These are phyloP conservation scores for Dissoconium aciculare DNA, from an alignment of 2,329 filamentous ascomycete species.

Conservation along the genomic window DNA sequence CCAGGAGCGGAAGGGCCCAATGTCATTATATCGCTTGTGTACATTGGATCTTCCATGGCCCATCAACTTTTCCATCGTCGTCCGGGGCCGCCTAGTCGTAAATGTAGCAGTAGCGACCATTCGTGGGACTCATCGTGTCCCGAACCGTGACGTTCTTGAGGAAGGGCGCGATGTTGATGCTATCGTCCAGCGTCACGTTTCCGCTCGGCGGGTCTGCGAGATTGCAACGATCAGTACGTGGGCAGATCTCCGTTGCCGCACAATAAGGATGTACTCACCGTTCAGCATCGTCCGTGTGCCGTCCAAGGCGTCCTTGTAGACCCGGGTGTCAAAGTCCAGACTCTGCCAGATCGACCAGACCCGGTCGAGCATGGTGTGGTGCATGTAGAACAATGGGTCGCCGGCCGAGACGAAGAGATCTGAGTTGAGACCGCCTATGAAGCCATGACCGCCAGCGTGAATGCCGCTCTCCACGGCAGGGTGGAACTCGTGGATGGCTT, in stretches of 20 bases:
- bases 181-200: slow-evolving; percentile 11
- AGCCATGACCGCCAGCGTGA: slow-evolving; percentile 35
- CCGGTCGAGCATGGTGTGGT: slow-evolving; percentile 32
- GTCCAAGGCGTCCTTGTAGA: slow-evolving; percentile 1
- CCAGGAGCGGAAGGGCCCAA: too few relatives aligned
- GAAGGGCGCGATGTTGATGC: slow-evolving; percentile 9
- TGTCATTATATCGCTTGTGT: too few relatives aligned
- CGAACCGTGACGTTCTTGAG: slow-evolving; percentile 6
- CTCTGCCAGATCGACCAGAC: slow-evolving; percentile 39
- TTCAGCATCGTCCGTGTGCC: slow-evolving; percentile 2
- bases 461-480: slow-evolving; percentile 13
- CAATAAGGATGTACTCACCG: too few relatives aligned
- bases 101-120: slow-evolving; percentile 8
- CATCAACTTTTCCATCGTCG: too few relatives aligned
- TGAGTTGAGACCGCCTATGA: slow-evolving; percentile 31
- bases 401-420: slow-evolving; percentile 33
- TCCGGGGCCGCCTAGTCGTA: slow-evolving; percentile 9
- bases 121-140: slow-evolving; percentile 8
- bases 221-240: neutral
- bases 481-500: neutral
- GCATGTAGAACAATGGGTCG: slow-evolving; percentile 36
- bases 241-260: too few relatives aligned
- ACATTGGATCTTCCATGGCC: too few relatives aligned
- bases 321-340: slow-evolving; percentile 26
- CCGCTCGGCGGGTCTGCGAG: slow-evolving; percentile 2